Conservation (phyloP, 2,329 filamentous ascomycete species). For the Fusarium liriodendri region DNA sequence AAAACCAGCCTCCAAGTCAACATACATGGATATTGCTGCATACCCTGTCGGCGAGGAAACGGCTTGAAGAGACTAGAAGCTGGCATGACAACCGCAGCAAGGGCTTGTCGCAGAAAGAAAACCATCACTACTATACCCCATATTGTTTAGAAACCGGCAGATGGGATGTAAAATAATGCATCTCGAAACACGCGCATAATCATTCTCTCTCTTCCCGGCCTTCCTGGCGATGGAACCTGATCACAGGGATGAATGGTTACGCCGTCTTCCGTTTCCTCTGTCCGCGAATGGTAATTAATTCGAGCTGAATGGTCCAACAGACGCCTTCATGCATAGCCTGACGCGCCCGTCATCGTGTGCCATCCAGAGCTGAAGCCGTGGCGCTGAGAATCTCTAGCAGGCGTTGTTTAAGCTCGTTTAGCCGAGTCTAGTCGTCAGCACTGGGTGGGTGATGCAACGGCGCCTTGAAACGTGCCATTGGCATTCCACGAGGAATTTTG, state of each 20-base stretch:
- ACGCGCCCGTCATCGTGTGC: background rate
- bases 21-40: slow-evolving; percentile 27
- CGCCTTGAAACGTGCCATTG: background rate
- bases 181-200: background rate
- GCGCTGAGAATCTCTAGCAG: slow-evolving; percentile 2
- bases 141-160: background rate
- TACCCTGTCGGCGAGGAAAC: slow-evolving; percentile 36
- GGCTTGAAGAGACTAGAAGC: slow-evolving; percentile 10
- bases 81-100: slow-evolving; percentile 7
- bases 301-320: slow-evolving; percentile 7
- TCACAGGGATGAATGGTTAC: slow-evolving; percentile 1
- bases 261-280: background rate
- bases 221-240: background rate
- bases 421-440: background rate
- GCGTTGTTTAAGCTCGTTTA: background rate
- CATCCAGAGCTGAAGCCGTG: background rate
- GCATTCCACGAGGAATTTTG: background rate
- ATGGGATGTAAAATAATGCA: background rate
- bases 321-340: background rate
- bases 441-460: slow-evolving; percentile 9
- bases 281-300: background rate
- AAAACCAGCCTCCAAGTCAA: background rate
- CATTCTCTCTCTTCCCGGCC: background rate
- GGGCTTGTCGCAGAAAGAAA: slow-evolving; percentile 4
- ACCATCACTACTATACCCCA: background rate